Conservation (phyloP, 2,329 filamentous ascomycete species). For the Arachnomyces sp. region DNA sequence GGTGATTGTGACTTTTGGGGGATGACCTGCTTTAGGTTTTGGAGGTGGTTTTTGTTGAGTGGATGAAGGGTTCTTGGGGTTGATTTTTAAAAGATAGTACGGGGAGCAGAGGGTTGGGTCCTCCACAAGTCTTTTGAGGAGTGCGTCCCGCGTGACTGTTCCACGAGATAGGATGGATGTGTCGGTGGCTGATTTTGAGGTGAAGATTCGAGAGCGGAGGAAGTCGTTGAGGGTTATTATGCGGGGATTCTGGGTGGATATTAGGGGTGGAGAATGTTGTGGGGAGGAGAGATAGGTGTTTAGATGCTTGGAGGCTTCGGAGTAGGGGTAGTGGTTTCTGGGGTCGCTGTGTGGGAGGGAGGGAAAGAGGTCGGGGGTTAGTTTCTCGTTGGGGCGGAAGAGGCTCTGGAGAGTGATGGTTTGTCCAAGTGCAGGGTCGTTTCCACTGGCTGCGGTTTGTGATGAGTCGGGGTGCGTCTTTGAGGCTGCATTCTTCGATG, state of each 20-base stretch:
- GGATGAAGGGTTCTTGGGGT: constrained; percentile 4
- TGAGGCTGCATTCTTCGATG: constrained; percentile 46
- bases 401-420: constrained; percentile 42
- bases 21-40: constrained; percentile 54
- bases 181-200: constrained; percentile 45
- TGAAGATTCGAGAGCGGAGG: constrained; percentile 54
- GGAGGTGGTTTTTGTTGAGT: constrained; percentile 30
- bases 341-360: constrained; percentile 39
- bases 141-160: constrained; percentile 50
- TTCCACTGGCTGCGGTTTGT: constrained; percentile 21
- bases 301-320: constrained; percentile 50
- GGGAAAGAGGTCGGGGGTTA: constrained; percentile 47
- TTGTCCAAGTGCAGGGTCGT: constrained; percentile 30
- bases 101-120: constrained; percentile 41
- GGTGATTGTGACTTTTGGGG: constrained; percentile 52
- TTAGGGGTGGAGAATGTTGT: constrained; percentile 41
- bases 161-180: constrained; percentile 50
- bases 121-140: constrained; percentile 51
- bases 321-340: constrained; percentile 50
- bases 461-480: constrained; percentile 29
- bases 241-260: constrained; percentile 51
- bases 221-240: constrained; percentile 55
- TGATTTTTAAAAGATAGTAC: constrained; percentile 47
- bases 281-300: constrained; percentile 49
- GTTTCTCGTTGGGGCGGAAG: constrained; percentile 50